phyloP scores from a whole-genome alignment of 176 grass and related monocot species.

The Oryza nivara region DNA sequence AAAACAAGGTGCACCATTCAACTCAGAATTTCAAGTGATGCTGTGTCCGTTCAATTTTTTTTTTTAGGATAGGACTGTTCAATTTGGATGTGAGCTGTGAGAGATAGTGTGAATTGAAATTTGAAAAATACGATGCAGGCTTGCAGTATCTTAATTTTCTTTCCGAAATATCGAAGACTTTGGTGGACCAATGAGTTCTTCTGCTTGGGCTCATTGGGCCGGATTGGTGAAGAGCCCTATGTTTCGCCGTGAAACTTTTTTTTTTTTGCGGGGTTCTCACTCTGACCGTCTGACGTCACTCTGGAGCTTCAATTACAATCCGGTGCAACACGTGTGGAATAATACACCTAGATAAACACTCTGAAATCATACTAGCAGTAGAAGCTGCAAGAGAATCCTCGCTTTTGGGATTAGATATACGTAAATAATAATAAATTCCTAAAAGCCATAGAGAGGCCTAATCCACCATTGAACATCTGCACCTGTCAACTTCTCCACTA shows the following conservation, averaged over 20 bases:
- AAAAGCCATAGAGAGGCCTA: slow-evolving; percentile 9
- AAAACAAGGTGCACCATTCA: too few species aligned
- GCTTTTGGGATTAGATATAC: slow-evolving; percentile 8
- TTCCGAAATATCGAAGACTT: background rate
- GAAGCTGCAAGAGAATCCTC: background rate
- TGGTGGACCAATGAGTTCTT: background rate
- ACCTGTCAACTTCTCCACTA: slow-evolving; percentile 17
- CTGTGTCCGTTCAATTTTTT: too few species aligned
- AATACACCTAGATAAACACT: background rate
- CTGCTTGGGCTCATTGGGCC: background rate
- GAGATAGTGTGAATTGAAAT: background rate
- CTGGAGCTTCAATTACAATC: background rate
- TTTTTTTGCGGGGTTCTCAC: background rate
- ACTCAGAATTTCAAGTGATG: too few species aligned
- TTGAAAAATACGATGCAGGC: background rate
- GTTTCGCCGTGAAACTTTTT: too few species aligned
- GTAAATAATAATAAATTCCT: slow-evolving; percentile 8
- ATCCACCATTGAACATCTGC: slow-evolving; percentile 28
- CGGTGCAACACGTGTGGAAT: background rate
- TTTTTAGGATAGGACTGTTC: too few species aligned
- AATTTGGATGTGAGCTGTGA: too few species aligned
- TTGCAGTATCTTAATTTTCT: background rate
- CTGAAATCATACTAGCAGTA: background rate
- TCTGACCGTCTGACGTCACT: background rate
- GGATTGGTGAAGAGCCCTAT: background rate